A percentile compares a stretch with the other conserved stretches of the same genome.
phyloP scores from a whole-genome alignment of 805 yeast genomes.

The Candida rishiriensis region DNA sequence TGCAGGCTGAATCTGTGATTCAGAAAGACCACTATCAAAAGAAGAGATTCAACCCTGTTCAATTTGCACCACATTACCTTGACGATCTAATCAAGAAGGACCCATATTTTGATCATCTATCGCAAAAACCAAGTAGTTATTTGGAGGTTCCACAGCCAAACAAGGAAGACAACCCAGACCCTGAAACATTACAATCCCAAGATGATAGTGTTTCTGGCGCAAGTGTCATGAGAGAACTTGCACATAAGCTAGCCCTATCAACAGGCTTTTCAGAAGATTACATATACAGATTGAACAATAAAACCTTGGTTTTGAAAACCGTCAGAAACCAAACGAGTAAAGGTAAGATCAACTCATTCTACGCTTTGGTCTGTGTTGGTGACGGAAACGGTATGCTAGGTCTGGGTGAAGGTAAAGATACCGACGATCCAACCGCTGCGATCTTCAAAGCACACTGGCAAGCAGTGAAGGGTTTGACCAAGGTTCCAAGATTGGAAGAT shows the following conservation, averaged over 20 bases:
- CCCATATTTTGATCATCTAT: conserved; percentile 67
- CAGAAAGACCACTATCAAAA: conserved; percentile 56
- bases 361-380: conserved; percentile 85
- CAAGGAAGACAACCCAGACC: conserved; percentile 18
- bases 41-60: conserved; percentile 38
- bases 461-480: conserved; percentile 79
- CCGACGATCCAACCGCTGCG: conserved; percentile 71
- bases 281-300: conserved; percentile 55
- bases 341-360: conserved; percentile 82
- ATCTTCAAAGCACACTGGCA: conserved; percentile 85
- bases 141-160: conserved; percentile 24
- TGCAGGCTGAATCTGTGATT: conserved; percentile 72
- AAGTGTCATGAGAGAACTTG: conserved; percentile 34
- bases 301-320: conserved; percentile 67
- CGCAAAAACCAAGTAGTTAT: conserved; percentile 16
- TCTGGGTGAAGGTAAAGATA: conserved; percentile 89
- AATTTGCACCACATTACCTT: conserved; percentile 65
- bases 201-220: conserved; percentile 11
- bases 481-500: conserved; percentile 82
- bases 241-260: conserved; percentile 51
- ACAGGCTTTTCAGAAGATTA: conserved; percentile 65
- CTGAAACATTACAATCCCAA: conserved; percentile 18
- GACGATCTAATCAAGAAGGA: conserved; percentile 72
- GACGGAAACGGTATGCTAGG: conserved; percentile 93
- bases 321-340: conserved; percentile 90